Evolutionary conservation across 108 stramenopile species (phyloP), one percentile per base, ranked within the genome.

Genomic region (Aurantiochytrium sp.): DNA sequence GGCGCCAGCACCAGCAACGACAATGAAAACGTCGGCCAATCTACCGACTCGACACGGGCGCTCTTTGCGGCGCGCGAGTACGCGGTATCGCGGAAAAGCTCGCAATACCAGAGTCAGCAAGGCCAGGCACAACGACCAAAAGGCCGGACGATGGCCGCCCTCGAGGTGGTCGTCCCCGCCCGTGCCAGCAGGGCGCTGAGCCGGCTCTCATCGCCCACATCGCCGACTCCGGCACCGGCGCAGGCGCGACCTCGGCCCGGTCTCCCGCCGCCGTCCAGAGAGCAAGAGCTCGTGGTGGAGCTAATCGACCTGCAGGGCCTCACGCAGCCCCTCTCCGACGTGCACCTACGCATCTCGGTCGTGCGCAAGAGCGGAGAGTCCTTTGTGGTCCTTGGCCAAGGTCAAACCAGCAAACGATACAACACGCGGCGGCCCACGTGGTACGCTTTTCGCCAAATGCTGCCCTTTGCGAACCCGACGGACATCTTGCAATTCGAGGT

Each of bases 401-500:
- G 42, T 1, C 19, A 22, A 19, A 81, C 73, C 24, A n/a, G 12
- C 21, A 81, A 81, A 48, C 21, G 73, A 37, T 81, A 12, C n/a
- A 81, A 81, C 24, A 81, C 42, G 10, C 12, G 19, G 19, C 39
- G 45, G 0, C 73, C 73, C 12, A 48, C 73, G 32, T 81, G 73
- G 73, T 48, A 81, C 3, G 24, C 42, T 6, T 81, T 48, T 42
- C 39, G 45, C 1, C 73, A 48, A 48, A 81, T 81, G 73, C 42
- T 81, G 8, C 73, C 73, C 0, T 48, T 48, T 42, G 42, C 39
- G 6, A 21, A 27, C 10, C 15, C 42, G 6, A 48, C 42, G 39
- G 73, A 81, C 32, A 81, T 81, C 32, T 12, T 81, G 39, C 73
- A 81, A 48, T 22, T 81, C 10, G 73, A 81, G 45, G 42, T 81